A percentile compares a stretch with the other conserved stretches of the same genome.
Evolutionary conservation across 2,329 filamentous ascomycete genomes (phyloP).

Genomic region (Pseudogymnoascus sp.): DNA sequence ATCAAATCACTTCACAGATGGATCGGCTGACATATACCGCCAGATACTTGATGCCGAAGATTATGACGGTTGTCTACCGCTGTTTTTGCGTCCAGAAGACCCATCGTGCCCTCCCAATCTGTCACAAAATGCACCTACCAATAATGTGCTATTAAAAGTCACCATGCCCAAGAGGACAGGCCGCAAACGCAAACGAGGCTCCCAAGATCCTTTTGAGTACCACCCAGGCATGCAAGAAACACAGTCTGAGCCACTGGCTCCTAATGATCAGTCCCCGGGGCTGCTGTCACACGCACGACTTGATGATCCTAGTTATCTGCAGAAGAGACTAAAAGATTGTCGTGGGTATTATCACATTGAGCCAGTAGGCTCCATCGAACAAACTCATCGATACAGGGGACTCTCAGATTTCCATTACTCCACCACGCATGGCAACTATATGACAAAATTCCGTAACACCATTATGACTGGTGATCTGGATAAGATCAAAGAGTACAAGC

Average conservation of each 20-base stretch:
- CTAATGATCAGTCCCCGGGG: slow-evolving; percentile 22
- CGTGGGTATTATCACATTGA: slow-evolving; percentile 57
- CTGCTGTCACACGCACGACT: slow-evolving; percentile 36
- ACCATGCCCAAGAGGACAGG: slow-evolving; percentile 82
- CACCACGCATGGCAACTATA: slow-evolving; percentile 58
- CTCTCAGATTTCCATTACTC: slow-evolving; percentile 84
- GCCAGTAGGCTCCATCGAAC: slow-evolving; percentile 62
- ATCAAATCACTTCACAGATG: not conserved
- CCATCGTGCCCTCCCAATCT: slow-evolving; percentile 68
- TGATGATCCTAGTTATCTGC: slow-evolving; percentile 47
- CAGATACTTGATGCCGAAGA: slow-evolving; percentile 39
- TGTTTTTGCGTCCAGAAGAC: slow-evolving; percentile 76
- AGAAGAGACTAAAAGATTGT: slow-evolving; percentile 64
- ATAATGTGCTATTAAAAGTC: slow-evolving; percentile 80
- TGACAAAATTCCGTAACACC: slow-evolving; percentile 61
- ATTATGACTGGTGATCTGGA: slow-evolving; percentile 60
- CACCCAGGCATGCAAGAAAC: not conserved
- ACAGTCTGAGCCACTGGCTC: not conserved
- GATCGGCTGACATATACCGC: not conserved
- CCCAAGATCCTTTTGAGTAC: slow-evolving; percentile 50
- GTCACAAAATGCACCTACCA: slow-evolving; percentile 66
- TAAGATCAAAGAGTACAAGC: slow-evolving; percentile 55
- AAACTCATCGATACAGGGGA: slow-evolving; percentile 78
- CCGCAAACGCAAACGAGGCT: slow-evolving; percentile 75
- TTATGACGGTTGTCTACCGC: slow-evolving; percentile 45